Evolutionary conservation across 208 protist genomes (phyloP), one percentile per base, ranked within the genome.

Genomic region (Herpetomonas samuelpessoai): DNA sequence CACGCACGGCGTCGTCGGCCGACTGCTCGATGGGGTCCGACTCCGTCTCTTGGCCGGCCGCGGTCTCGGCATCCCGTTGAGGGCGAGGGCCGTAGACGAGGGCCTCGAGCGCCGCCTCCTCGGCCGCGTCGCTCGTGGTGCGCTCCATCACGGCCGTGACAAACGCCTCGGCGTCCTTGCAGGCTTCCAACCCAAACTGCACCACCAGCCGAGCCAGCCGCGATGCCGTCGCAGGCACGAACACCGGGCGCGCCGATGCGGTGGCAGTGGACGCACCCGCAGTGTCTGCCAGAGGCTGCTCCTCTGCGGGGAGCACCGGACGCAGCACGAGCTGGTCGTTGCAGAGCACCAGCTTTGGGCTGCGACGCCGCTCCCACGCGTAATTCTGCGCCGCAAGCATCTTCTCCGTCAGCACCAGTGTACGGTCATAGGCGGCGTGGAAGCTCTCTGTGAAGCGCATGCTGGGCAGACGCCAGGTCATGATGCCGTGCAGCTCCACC

Each of bases 381-480:
- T 65, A 63, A 50, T 88, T 90, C 58, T 80, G 73, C 49, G 47
- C 57, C 0, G 73, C 66, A 19, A 90, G 71, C 39, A 71, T 55
- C 49, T 86, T 86, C 55, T 80, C 74, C 4, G 79, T 75, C 39
- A 94, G 63, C 10, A 74, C 76, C 25, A 94, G 48, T 16, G 81
- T 74, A 24, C 83, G 76, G 35, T 88, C 79, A 68, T 89, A 92
- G 41, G 61, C 66, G 7, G 81, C 81, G 1, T 46, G 28, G 27
- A 91, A 39, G 21, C 64, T 80, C 61, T 85, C 74, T 6, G 24
- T 21, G 28, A 60, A 57, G 46, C 61, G 77, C 85, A 92, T 92
- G 63, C 80, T 91, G 30, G 88, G 88, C 31, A 86, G 65, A 2
- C 67, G 74, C 85, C 84, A 95, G 16, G 83, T 83, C 79, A 95